Evolutionary conservation across 169 alveolate genomes (phyloP), one percentile per base, ranked within the genome.

Genomic region (Fabrea salina): DNA sequence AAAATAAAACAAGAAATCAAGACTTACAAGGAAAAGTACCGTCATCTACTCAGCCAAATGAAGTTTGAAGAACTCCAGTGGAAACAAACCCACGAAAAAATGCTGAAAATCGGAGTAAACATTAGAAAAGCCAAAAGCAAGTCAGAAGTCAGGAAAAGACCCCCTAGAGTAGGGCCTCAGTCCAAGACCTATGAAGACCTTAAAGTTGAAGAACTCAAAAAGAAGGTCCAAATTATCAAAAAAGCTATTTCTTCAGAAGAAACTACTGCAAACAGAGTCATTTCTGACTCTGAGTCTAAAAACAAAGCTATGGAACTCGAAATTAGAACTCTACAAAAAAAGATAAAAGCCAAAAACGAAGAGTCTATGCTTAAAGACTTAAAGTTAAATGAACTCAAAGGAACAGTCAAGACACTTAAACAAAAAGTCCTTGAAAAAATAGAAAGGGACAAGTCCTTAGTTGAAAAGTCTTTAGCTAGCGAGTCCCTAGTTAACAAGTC

Each of bases 21-120:
- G 5, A 37, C 25, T 19, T 22, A 40, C 5, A 70, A 37, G 39
- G 79, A 70, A 2, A 50, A 70, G 25, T 70, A 70, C 67, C 41
- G 49, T 27, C 33, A 47, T 25, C 27, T 70, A 22, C 43, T 13
- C 4, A 50, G n/a, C 19, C 27, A 43, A 3, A 47, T 70, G 22
- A 70, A 70, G 32, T 16, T 30, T 43, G 79, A 70, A 70, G 79
- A 70, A 39, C 32, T 6, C 7, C 25, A 19, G 19, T 70, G 79
- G 79, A 43, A 50, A 35, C 27, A 44, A 37, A 50, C 27, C 6
- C 79, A 70, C 37, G 39, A 70, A 47, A 70, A 50, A 70, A 50
- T 70, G 59, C 67, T 70, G 5, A 13, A 7, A 5, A 16, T 70
- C 30, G 37, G 49, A 7, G 25, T 22, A 7, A 70, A 50, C 13